Percentiles rank a stretch among this genome's conserved stretches.
Evolutionary conservation across 2,329 filamentous ascomycete species (phyloP).

Genomic region (Cladophialophora psammophila): DNA sequence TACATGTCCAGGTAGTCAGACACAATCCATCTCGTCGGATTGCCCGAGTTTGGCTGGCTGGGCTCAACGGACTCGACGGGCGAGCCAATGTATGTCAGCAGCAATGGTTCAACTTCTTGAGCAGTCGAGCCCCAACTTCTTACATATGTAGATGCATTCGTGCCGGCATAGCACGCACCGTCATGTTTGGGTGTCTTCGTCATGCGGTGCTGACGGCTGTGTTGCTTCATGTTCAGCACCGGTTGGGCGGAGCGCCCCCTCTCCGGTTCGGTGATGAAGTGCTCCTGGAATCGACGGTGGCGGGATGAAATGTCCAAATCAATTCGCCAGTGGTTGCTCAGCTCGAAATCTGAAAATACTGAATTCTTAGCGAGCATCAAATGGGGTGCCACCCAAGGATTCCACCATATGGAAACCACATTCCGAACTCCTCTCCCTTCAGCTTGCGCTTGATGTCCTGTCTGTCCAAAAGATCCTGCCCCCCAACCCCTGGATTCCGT

Average conservation of each 20-base stretch:
- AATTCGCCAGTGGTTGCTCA: not conserved
- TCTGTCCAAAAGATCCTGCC: not conserved
- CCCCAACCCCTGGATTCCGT: not conserved
- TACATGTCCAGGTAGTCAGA: too few relatives aligned
- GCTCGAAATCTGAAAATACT: not conserved
- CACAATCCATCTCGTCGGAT: too few relatives aligned
- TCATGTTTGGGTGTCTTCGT: not conserved
- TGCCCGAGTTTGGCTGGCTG: too few relatives aligned
- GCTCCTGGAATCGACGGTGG: not conserved
- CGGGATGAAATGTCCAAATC: not conserved
- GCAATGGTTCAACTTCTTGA: too few relatives aligned
- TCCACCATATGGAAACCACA: not conserved
- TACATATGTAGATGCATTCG: too few relatives aligned
- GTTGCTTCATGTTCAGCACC: not conserved
- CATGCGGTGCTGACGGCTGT: not conserved
- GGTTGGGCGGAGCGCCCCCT: not conserved
- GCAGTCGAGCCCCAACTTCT: too few relatives aligned
- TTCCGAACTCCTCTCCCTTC: not conserved
- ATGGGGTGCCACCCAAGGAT: not conserved
- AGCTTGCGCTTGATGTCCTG: not conserved
- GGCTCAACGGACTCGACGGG: too few relatives aligned
- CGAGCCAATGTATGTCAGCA: too few relatives aligned
- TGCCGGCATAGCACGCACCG: not conserved
- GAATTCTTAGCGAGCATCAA: not conserved
- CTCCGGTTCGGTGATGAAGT: not conserved